These are phyloP conservation scores for Oryza punctata DNA, from an alignment of 176 grass and related monocot species.

Conservation along the genomic window DNA sequence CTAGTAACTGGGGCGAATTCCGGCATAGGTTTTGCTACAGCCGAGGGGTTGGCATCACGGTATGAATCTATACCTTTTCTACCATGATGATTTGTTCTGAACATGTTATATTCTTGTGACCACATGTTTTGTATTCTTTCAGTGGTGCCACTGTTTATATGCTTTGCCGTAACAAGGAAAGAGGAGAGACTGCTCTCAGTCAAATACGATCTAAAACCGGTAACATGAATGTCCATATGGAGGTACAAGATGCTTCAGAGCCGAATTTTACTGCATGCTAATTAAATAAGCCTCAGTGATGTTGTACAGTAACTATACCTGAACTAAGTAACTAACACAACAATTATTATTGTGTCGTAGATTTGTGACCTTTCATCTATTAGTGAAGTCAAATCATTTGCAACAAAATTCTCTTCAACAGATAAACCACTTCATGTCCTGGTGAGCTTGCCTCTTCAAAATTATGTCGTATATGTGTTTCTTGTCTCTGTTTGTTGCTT, in stretches of 20 bases:
- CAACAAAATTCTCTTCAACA: conserved; percentile 66
- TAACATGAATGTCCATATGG: conserved; percentile 77
- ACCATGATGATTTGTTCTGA: not conserved
- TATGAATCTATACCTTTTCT: conserved; percentile 39
- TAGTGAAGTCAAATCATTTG: conserved; percentile 74
- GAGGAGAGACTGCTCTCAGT: conserved; percentile 70
- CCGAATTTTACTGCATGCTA: not conserved
- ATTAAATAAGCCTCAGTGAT: not conserved
- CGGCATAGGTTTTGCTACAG: conserved; percentile 81
- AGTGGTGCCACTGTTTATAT: conserved; percentile 97
- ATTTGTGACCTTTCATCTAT: conserved; percentile 93
- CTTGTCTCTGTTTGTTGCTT: not conserved
- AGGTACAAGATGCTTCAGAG: conserved; percentile 52
- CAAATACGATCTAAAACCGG: conserved; percentile 80
- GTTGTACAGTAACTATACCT: not conserved
- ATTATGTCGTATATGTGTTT: conserved; percentile 2
- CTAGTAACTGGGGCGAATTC: conserved; percentile 94
- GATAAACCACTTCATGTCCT: conserved; percentile 81
- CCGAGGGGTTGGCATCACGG: conserved; percentile 82
- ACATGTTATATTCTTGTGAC: not conserved
- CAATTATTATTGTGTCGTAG: conserved; percentile 27
- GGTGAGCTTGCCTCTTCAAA: conserved; percentile 47
- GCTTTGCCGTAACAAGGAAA: conserved; percentile 90
- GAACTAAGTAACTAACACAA: not conserved
- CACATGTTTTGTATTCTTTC: conserved; percentile 24